A percentile compares a stretch with the other conserved stretches of the same genome.
phyloP scores from a whole-genome alignment of 495 filamentous ascomycete species.

The Hypoxylon perforatum region DNA sequence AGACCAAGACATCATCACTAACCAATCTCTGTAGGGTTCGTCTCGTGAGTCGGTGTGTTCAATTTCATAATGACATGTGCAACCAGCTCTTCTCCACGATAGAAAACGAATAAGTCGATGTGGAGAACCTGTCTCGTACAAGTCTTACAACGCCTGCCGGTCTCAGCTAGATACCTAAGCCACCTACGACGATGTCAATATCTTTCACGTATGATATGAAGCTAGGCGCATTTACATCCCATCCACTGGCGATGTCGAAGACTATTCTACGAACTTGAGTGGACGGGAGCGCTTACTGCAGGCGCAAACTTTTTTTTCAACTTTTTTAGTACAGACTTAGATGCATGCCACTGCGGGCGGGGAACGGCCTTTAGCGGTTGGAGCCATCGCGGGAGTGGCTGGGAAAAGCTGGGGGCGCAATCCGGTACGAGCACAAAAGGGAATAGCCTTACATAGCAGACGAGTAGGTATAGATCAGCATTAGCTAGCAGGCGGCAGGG shows the following conservation, averaged over 20 bases:
- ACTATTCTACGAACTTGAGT: background rate
- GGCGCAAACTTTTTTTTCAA: background rate
- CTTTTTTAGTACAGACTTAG: background rate
- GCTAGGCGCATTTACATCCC: conserved; percentile 11
- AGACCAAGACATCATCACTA: too few species aligned
- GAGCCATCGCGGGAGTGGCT: conserved; percentile 35
- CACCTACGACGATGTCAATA: too few species aligned
- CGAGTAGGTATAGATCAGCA: background rate
- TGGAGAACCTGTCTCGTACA: conserved; percentile 13
- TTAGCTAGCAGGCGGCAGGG: background rate
- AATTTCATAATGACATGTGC: background rate
- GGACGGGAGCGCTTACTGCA: conserved; percentile 8
- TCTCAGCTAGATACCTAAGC: conserved; percentile 2
- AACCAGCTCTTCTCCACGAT: background rate
- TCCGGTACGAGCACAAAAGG: conserved; percentile 22
- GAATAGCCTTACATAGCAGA: conserved; percentile 21
- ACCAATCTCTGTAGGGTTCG: too few species aligned
- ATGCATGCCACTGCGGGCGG: conserved; percentile 29
- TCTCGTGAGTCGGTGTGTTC: too few species aligned
- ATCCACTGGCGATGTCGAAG: conserved; percentile 9
- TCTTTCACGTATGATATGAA: too few species aligned
- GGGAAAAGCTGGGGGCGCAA: conserved; percentile 16
- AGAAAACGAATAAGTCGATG: conserved; percentile 19
- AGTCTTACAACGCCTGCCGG: conserved; percentile 18
- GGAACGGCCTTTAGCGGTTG: conserved; percentile 40